These are phyloP conservation scores for Friedmanniomyces endolithicus DNA, from an alignment of 495 filamentous ascomycete species.

Conservation along the genomic window DNA sequence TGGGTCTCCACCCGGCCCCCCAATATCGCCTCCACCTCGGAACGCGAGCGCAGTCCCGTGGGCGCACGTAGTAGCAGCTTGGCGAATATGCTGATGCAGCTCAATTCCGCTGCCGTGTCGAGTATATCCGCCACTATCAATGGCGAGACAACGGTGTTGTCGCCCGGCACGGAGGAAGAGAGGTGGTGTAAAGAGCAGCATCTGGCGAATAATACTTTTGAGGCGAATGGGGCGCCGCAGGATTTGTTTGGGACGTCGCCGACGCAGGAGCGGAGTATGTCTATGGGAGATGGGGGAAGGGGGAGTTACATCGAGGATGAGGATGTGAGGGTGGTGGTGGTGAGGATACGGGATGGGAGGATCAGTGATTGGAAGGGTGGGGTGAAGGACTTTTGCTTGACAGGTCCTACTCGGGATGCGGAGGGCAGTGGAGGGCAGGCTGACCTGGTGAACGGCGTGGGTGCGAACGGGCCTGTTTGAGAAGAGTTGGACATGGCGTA, in stretches of 20 bases:
- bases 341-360: slow-evolving; percentile 31
- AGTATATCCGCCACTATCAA: slow-evolving; percentile 90
- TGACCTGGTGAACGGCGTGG: slow-evolving; percentile 15
- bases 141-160: slow-evolving; percentile 61
- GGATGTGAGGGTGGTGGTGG: slow-evolving; percentile 32
- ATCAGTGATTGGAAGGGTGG: slow-evolving; percentile 33
- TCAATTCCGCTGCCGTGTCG: slow-evolving; percentile 79
- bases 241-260: slow-evolving; percentile 18
- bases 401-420: neutral
- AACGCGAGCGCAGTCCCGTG: slow-evolving; percentile 39
- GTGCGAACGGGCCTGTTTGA: neutral
- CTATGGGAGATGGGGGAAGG: slow-evolving; percentile 25
- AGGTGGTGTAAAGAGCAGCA: slow-evolving; percentile 66
- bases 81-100: slow-evolving; percentile 67
- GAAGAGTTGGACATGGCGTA: too few species aligned
- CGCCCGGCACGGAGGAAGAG: slow-evolving; percentile 64
- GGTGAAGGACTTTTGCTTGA: slow-evolving; percentile 27
- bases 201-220: slow-evolving; percentile 85
- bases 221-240: slow-evolving; percentile 25
- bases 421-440: neutral
- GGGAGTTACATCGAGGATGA: slow-evolving; percentile 30
- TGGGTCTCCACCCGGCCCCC: slow-evolving; percentile 93
- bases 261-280: neutral
- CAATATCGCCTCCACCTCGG: slow-evolving; percentile 45
- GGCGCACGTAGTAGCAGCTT: slow-evolving; percentile 56